Conservation (phyloP, 164 flowering plant genomes). For the Vitis vinifera region DNA sequence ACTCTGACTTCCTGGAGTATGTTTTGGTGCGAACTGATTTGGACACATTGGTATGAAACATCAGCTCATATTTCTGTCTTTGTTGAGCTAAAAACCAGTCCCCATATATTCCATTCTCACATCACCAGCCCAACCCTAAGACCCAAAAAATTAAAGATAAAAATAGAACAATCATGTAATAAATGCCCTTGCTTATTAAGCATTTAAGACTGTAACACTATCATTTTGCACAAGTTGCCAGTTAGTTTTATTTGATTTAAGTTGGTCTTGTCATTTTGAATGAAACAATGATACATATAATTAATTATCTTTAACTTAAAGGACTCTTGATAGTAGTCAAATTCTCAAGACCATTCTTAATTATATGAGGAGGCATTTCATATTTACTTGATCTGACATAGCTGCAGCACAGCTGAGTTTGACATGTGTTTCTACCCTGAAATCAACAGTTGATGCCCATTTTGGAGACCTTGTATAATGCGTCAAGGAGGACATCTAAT, state of each 20-base stretch:
- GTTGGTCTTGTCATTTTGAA: background rate
- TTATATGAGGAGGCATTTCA: background rate
- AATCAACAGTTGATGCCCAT: slow-evolving; percentile 85
- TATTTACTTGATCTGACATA: background rate
- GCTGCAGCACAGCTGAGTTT: slow-evolving; percentile 1
- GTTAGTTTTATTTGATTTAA: background rate
- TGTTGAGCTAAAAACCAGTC: too few species aligned
- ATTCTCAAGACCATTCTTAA: background rate
- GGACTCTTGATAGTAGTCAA: background rate
- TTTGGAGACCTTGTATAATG: slow-evolving; percentile 87
- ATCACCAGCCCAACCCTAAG: too few species aligned
- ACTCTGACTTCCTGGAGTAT: slow-evolving; percentile 90
- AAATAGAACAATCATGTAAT: too few species aligned
- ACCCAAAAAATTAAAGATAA: too few species aligned
- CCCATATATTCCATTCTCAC: too few species aligned
- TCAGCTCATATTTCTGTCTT: background rate
- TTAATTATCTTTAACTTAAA: background rate
- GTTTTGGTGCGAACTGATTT: slow-evolving; percentile 95
- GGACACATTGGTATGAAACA: slow-evolving; percentile 89
- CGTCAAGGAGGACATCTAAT: slow-evolving; percentile 83
- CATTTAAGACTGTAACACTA: background rate
- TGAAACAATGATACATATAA: background rate
- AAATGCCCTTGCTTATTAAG: background rate
- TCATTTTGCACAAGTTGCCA: background rate
- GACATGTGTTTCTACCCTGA: slow-evolving; percentile 12